Evolutionary conservation across 2,329 filamentous ascomycete genomes (phyloP).

Genomic region (Bipolaris cookei): DNA sequence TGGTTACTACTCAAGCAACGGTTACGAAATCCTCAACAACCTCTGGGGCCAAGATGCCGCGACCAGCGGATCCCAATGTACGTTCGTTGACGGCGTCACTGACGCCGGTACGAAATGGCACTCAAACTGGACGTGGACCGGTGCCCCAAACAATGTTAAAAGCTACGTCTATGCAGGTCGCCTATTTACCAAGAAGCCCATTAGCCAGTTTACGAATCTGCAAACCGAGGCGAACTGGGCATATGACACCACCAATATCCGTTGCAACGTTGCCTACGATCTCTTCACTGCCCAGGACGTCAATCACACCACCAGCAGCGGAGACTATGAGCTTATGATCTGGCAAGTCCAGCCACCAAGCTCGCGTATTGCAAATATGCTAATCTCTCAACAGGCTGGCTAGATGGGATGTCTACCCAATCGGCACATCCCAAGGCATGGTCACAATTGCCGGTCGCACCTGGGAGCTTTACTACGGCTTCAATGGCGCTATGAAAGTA

Average conservation of each 20-base stretch:
- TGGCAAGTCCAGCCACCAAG: slow-evolving; percentile 17
- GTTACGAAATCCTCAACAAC: slow-evolving; percentile 36
- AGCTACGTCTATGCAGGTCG: slow-evolving; percentile 31
- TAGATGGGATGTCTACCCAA: slow-evolving; percentile 25
- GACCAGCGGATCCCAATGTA: slow-evolving; percentile 25
- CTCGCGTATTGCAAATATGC: background rate
- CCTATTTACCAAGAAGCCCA: slow-evolving; percentile 21
- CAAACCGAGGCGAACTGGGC: slow-evolving; percentile 27
- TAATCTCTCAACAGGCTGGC: slow-evolving; percentile 20
- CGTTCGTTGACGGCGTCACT: slow-evolving; percentile 24
- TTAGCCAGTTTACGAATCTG: slow-evolving; percentile 28
- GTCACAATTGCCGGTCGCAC: slow-evolving; percentile 56
- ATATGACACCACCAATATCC: slow-evolving; percentile 25
- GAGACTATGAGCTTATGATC: slow-evolving; percentile 35
- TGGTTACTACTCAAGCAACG: slow-evolving; percentile 26
- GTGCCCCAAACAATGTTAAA: slow-evolving; percentile 33
- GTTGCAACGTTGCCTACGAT: slow-evolving; percentile 35
- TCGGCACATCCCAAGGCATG: slow-evolving; percentile 22
- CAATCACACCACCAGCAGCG: slow-evolving; percentile 30
- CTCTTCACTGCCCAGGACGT: slow-evolving; percentile 31
- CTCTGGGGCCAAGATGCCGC: slow-evolving; percentile 26
- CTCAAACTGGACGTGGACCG: slow-evolving; percentile 26
- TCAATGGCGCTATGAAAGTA: slow-evolving; percentile 63
- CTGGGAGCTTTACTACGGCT: slow-evolving; percentile 64
- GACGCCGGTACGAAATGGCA: slow-evolving; percentile 24